Base-by-base conservation (phyloP, 2,329 filamentous ascomycete genomes). In the Phialemonium atrogriseum region DNA sequence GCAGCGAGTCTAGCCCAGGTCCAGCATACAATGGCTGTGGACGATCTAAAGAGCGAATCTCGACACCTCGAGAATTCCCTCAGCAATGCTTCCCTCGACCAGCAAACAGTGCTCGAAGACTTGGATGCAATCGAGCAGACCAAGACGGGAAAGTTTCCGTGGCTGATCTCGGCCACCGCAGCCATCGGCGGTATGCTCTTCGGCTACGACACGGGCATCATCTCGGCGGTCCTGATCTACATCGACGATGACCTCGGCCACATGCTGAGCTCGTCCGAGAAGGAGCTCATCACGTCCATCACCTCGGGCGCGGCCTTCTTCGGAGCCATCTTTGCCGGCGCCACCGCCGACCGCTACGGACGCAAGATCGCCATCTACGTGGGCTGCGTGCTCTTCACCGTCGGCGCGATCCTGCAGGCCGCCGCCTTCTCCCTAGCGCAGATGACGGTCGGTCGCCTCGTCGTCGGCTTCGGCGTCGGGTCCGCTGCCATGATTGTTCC, bases 231-330 rank as follows among this genome's bases (percentile, higher is more conserved):
- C 8, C 49, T 66, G 1, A 56, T 66, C 10, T 57, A 55, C 25
- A 48, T 63, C 14, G 43, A 50, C 16, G 40, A 44, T 24, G 54
- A 59, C 30, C 58, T 70, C 7, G 56, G 58, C 17, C 51, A 57
- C 19, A 50, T 49, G 7, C 47, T 66, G 5, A 51, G 41, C 16
- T 55, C 59, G 5, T 56, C 51, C 4, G 64, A 72, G 37, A 60
- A 66, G 39, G 66, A 72, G 40, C 50, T 71, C 17, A 59, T 71
- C 21, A 71, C 68, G 1, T 69, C 67, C 0, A 55, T 71, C 12
- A 67, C 60, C 13, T 66, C 61, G 6, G 66, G 60, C 19, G 67
- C 60, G 22, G 62, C 64, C 3, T 58, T 68, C 27, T 43, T 66
- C 10, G 63, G 62, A 7, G 58, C 60, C 33, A 51, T 61, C 17